Evolutionary conservation across 2,329 filamentous ascomycete species (phyloP), one percentile per base, ranked within the genome.

Genomic region (Trichoderma gracile): DNA sequence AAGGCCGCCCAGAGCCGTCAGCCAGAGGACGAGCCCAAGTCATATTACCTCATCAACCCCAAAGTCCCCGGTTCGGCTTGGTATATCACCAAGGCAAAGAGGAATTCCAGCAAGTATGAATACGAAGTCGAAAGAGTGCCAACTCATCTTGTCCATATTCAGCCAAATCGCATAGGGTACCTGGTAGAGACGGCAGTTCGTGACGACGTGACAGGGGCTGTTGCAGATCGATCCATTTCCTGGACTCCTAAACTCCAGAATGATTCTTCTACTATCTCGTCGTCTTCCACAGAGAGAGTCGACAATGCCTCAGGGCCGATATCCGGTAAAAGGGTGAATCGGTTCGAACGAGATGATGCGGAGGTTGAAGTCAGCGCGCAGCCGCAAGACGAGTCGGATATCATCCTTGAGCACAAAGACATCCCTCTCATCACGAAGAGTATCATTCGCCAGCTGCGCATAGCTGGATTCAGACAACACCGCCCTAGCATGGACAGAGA

Each of bases 41-140:
- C 65, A 17, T 52, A 65, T 5, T 68, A 68, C 45, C 62, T 68
- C 17, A 59, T 68, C 56, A 68, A 58, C 14, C 62, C 67, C 33
- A 62, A 23, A 9, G 49, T 57, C 19, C 55, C 49, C 5, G 19
- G 42, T 6, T 49, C 23, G 7, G 67, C 66, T 14, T 68, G 59
- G 62, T 67, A 62, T 53, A 14, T 68, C 9, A 66, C 60, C 27
- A 54, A 54, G 10, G 27, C 23, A n/a, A 65, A 64, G 17, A 27
- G 45, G 12, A 30, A 43, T 42, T 38, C 23, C 5, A 30, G 50
- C 14, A 45, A 33, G 5, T 17, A 50, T 8, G 9, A 43, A 46
- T 67, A 65, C 38, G 33, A 52, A n/a, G 56, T 68, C 45, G 67
- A 68, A 3, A 63, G 54, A 14, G 66, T 68, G 3, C 47, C 63